Percentiles rank a stretch among this genome's conserved stretches.
These are phyloP conservation scores for Coprinopsis sp. DNA, from an alignment of 768 basidiomycete genomes.

Conservation along the genomic window DNA sequence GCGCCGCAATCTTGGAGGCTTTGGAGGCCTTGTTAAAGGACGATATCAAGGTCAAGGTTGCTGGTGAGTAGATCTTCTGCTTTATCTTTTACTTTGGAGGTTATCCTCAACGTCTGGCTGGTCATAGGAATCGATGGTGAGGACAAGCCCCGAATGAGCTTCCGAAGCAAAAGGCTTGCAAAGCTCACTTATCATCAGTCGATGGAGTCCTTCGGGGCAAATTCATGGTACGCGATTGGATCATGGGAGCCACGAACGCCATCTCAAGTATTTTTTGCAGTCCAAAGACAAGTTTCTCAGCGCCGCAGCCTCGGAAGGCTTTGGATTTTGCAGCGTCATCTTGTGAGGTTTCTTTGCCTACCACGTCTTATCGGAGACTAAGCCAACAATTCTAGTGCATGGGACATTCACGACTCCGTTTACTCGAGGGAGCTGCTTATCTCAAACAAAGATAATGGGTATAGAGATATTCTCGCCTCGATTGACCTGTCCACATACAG, in stretches of 20 bases:
- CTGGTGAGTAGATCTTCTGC: constrained; percentile 50
- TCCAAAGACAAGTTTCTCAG: constrained; percentile 88
- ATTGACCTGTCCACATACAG: constrained; percentile 88
- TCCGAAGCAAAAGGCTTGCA: neutral
- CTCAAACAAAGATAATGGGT: constrained; percentile 90
- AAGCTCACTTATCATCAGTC: constrained; percentile 38
- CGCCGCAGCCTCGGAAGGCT: constrained; percentile 73
- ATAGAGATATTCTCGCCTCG: constrained; percentile 78
- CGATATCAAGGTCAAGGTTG: constrained; percentile 90
- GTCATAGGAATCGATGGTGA: constrained; percentile 60
- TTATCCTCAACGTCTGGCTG: neutral
- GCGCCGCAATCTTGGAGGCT: constrained; percentile 45
- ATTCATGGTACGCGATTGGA: constrained; percentile 58
- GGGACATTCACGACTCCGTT: constrained; percentile 88
- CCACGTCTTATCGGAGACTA: neutral
- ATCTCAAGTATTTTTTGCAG: constrained; percentile 34
- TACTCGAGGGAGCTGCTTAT: constrained; percentile 85
- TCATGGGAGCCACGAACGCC: neutral
- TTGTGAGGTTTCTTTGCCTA: constrained; percentile 50
- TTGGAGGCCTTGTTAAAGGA: constrained; percentile 47
- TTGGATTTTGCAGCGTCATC: constrained; percentile 91
- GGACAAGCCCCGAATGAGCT: neutral
- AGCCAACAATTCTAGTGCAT: constrained; percentile 47
- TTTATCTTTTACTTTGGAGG: constrained; percentile 2
- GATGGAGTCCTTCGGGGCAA: constrained; percentile 96